These are phyloP conservation scores for Echria macrotheca DNA, from an alignment of 495 filamentous ascomycete species.

Conservation along the genomic window DNA sequence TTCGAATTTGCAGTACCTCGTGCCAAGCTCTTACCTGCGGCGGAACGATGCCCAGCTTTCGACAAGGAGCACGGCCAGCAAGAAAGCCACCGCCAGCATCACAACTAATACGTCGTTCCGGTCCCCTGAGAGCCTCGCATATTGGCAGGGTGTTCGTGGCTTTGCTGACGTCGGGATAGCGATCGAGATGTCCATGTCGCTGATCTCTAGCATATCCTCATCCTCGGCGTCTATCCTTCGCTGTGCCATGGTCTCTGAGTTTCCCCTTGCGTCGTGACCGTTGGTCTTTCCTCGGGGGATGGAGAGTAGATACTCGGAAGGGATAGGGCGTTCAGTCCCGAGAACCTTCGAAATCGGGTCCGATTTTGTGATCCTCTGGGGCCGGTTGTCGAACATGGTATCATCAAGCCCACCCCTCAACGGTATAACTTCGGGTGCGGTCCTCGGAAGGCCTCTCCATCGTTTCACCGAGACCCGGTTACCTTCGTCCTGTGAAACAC, in stretches of 20 bases:
- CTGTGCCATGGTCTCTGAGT: neutral
- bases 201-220: conserved; percentile 7
- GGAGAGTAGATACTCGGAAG: conserved; percentile 17
- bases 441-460: neutral
- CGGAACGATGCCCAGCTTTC: conserved; percentile 33
- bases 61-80: conserved; percentile 29
- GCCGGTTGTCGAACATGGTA: conserved; percentile 23
- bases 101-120: conserved; percentile 38
- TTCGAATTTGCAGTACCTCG: neutral
- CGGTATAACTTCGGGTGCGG: conserved; percentile 2
- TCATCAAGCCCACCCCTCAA: conserved; percentile 14
- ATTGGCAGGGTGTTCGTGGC: conserved; percentile 10
- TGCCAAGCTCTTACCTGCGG: conserved; percentile 22
- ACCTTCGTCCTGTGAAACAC: neutral
- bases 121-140: conserved; percentile 18
- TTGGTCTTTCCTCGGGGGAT: neutral
- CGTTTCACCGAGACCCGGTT: neutral
- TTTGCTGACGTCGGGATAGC: neutral
- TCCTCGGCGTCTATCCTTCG: conserved; percentile 2
- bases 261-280: neutral
- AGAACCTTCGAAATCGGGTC: conserved; percentile 12
- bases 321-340: conserved; percentile 7
- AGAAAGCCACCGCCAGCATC: conserved; percentile 27
- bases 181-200: conserved; percentile 14
- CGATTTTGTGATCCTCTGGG: conserved; percentile 12